Percentiles rank a stretch among this genome's conserved stretches.
phyloP scores from a whole-genome alignment of 2,329 filamentous ascomycete species.

The Paramyrothecium sp. region DNA sequence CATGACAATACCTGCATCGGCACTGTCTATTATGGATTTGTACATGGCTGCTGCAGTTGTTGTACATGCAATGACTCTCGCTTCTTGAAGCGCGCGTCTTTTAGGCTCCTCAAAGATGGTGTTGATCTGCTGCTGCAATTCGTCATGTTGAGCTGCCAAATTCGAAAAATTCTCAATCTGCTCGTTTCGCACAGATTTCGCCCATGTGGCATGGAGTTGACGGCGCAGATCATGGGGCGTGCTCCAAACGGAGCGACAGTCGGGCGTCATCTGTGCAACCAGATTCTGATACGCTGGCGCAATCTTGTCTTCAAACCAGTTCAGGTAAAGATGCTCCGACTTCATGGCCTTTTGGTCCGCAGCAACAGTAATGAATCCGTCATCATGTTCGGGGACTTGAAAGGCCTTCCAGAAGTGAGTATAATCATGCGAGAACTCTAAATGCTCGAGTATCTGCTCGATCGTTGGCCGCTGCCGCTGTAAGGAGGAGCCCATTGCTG shows the following conservation, averaged over 20 bases:
- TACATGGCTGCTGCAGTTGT: conserved; percentile 70
- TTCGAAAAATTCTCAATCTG: conserved; percentile 37
- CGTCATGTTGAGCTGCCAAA: conserved; percentile 38
- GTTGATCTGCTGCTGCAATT: conserved; percentile 36
- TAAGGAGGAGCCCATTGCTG: conserved; percentile 1
- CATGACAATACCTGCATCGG: conserved; percentile 58
- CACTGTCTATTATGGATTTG: conserved; percentile 48
- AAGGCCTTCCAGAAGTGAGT: conserved; percentile 57
- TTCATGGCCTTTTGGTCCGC: conserved; percentile 41
- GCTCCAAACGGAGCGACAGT: conserved; percentile 47
- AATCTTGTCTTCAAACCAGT: conserved; percentile 11
- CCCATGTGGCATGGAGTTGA: conserved; percentile 40
- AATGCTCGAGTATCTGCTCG: conserved; percentile 35
- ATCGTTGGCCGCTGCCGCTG: neutral
- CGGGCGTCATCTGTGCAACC: conserved; percentile 12
- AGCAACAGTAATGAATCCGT: conserved; percentile 47
- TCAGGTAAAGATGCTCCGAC: conserved; percentile 12
- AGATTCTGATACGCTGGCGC: neutral
- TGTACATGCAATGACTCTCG: conserved; percentile 66
- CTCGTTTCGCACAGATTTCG: conserved; percentile 45
- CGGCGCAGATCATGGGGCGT: conserved; percentile 38
- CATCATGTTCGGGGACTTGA: conserved; percentile 38
- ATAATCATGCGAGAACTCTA: conserved; percentile 53
- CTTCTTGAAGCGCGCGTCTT: conserved; percentile 43
- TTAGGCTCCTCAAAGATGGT: conserved; percentile 42